phyloP scores from a whole-genome alignment of 345 rosid species.

The Heritiera littoralis region DNA sequence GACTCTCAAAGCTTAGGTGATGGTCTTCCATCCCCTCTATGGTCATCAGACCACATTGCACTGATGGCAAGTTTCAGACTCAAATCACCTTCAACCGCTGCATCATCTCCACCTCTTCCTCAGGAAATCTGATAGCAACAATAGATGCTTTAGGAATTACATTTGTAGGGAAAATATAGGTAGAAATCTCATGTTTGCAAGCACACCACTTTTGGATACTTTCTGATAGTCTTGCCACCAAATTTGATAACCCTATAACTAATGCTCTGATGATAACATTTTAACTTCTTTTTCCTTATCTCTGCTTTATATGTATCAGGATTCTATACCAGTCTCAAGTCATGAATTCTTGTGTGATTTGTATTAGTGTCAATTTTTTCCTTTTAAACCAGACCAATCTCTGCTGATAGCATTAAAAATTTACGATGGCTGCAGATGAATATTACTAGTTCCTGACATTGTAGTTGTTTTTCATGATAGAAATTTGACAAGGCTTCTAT shows the following conservation, averaged over 20 bases:
- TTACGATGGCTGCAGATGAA: background rate
- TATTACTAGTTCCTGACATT: background rate
- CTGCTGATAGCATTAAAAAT: background rate
- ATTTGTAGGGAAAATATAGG: background rate
- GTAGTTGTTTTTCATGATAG: background rate
- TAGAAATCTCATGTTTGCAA: background rate
- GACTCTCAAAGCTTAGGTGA: too few relatives aligned
- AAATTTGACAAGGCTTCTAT: background rate
- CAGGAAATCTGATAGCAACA: background rate
- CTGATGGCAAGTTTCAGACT: constrained; percentile 22
- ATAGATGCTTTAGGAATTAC: too few relatives aligned
- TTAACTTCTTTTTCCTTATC: background rate
- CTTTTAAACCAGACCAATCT: background rate
- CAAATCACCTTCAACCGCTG: background rate
- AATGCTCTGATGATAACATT: background rate
- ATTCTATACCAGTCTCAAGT: background rate
- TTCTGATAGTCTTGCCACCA: background rate
- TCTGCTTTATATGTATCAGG: background rate
- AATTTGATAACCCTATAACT: background rate
- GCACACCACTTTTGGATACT: background rate
- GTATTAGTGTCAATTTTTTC: background rate
- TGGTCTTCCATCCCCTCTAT: constrained; percentile 14
- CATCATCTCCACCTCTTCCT: background rate
- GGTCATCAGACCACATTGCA: constrained; percentile 24
- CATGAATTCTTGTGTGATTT: background rate